These are phyloP conservation scores for Nannochloropsis gaditana DNA, from an alignment of 108 stramenopile species.

Conservation along the genomic window DNA sequence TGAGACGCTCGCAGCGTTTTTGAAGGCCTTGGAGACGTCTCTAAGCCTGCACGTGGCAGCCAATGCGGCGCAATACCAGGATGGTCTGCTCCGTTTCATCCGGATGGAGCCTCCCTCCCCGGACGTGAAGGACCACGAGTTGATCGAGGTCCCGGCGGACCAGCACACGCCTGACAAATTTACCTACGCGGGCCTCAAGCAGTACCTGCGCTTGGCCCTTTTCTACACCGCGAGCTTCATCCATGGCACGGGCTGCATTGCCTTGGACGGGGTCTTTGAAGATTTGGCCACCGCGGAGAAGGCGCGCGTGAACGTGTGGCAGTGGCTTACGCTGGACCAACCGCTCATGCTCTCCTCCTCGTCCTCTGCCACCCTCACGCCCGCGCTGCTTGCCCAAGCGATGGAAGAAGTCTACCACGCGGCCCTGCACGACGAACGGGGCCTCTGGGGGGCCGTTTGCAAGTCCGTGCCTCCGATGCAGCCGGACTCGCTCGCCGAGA, in stretches of 20 bases:
- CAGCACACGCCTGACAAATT: conserved; percentile 10
- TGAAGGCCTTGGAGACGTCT: not conserved
- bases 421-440: not conserved
- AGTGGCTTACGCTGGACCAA: conserved; percentile 14
- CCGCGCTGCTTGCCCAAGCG: not conserved
- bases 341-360: not conserved
- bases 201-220: conserved; percentile 11
- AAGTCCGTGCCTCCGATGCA: not conserved
- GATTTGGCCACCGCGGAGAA: conserved; percentile 34
- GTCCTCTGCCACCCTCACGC: not conserved
- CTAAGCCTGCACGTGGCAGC: not conserved
- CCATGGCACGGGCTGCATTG: conserved; percentile 20
- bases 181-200: not conserved
- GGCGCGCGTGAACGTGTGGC: conserved; percentile 24
- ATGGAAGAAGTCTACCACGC: not conserved
- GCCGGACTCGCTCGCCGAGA: not conserved
- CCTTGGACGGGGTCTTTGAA: conserved; percentile 4
- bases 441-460: not conserved
- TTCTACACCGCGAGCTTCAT: conserved; percentile 10
- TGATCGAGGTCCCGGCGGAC: not conserved
- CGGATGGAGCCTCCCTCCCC: not conserved
- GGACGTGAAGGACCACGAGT: not conserved
- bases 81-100: not conserved
- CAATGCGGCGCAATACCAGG: not conserved
- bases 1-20: conserved; percentile 1